Evolutionary conservation across 2,329 filamentous ascomycete species (phyloP).

Genomic region (Emergomyces pasteurianus): DNA sequence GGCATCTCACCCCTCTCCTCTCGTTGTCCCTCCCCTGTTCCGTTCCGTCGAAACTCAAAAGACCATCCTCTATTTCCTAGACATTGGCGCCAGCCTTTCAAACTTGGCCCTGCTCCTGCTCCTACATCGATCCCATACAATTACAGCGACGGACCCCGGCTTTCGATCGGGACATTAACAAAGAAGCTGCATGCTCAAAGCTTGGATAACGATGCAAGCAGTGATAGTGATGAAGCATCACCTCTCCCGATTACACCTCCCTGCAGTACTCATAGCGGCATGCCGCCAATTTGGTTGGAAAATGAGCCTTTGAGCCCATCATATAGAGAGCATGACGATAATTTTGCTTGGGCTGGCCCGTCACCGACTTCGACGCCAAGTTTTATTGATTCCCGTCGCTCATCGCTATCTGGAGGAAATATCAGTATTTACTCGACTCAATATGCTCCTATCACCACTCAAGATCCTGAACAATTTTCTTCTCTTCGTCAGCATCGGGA

Average conservation of each 20-base stretch:
- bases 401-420: background rate
- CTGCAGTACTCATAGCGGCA: slow-evolving; percentile 10
- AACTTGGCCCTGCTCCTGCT: slow-evolving; percentile 27
- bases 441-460: background rate
- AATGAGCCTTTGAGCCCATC: background rate
- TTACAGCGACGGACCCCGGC: slow-evolving; percentile 24
- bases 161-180: slow-evolving; percentile 30
- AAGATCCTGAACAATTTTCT: slow-evolving; percentile 11
- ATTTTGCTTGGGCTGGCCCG: background rate
- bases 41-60: slow-evolving; percentile 15
- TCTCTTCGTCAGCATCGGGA: slow-evolving; percentile 27
- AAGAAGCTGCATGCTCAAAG: slow-evolving; percentile 31
- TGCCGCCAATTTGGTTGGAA: slow-evolving; percentile 8
- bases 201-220: slow-evolving; percentile 17
- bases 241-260: slow-evolving; percentile 14
- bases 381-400: background rate
- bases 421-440: background rate
- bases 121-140: slow-evolving; percentile 34
- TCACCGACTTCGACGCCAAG: slow-evolving; percentile 4
- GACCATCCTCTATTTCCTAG: slow-evolving; percentile 20
- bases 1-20: slow-evolving; percentile 32
- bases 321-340: background rate
- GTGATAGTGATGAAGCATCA: slow-evolving; percentile 12
- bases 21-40: slow-evolving; percentile 29
- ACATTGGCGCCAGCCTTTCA: slow-evolving; percentile 24